Evolutionary conservation across 2,329 filamentous ascomycete species (phyloP), one percentile per base, ranked within the genome.

Genomic region (Diaporthe amygdali): DNA sequence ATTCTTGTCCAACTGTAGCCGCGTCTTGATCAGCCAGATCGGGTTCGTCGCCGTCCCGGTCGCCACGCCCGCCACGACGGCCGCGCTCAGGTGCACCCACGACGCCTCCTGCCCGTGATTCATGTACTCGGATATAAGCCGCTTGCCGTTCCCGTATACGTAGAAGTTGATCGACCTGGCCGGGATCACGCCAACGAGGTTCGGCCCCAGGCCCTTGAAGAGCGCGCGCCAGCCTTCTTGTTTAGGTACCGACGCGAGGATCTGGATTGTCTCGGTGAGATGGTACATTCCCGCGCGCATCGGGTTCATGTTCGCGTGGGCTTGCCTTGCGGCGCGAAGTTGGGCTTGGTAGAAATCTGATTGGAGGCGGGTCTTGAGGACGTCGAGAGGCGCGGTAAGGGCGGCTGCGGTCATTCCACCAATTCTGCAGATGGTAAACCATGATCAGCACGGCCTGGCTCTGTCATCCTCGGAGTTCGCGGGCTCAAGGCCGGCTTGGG

Each of bases 21-120:
- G 88, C 49, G 95, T 98, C 87, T 98, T 98, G 79, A 98, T 91
- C 74, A 98, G 89, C 95, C 95, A 98, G 78, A 98, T 97, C 1
- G 95, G 95, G 81, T 98, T 98, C 46, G 95, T 98, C 27, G 93
- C 94, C 1, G 96, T 98, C 56, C 94, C 94, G 0, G 96, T 98
- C 8, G 92, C 91, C 52, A 98, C 89, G 2, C 95, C 95, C 1
- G 95, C 95, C 20, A 88, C 86, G 1, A 93, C 90, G 6, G 93
- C 95, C 1, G 94, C 92, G 56, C 89, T 84, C 10, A 97, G 86
- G 80, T 97, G 94, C 14, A 97, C 91, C 86, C 90, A 93, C 0
- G 93, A 88, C 17, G 90, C 89, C 78, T 95, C 89, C 76, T 91
- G 79, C 61, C 92, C 90, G 75, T 89, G 78, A 82, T 96, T 94